Conservation (phyloP, 305 asterid genomes). For the Andrographis paniculata region DNA sequence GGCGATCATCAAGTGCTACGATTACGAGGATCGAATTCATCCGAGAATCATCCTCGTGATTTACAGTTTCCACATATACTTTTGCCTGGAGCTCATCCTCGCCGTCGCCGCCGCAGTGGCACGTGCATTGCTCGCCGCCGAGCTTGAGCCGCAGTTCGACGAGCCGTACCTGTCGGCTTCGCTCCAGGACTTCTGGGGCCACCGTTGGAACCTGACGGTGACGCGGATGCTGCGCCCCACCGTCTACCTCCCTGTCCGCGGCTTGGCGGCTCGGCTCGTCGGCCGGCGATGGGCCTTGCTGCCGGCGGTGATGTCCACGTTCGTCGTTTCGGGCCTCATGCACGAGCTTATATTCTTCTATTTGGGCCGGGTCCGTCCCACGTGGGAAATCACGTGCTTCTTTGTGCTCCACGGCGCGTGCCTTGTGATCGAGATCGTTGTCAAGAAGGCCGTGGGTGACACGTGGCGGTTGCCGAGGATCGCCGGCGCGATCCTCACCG, state of each 20-base stretch:
- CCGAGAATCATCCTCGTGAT: constrained; percentile 19
- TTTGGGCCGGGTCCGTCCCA: constrained; percentile 33
- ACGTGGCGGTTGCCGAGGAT: constrained; percentile 7
- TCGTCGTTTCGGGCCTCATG: constrained; percentile 44
- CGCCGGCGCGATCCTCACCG: constrained; percentile 24
- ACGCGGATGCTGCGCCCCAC: constrained; percentile 57
- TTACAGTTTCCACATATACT: neutral
- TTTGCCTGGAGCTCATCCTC: neutral
- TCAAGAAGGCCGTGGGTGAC: constrained; percentile 26
- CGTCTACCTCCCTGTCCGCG: constrained; percentile 47
- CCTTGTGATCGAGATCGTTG: constrained; percentile 21
- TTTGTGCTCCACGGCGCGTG: constrained; percentile 36
- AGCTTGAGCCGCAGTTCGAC: constrained; percentile 2
- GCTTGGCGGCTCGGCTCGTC: constrained; percentile 23
- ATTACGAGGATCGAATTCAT: constrained; percentile 20
- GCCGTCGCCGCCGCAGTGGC: constrained; percentile 12
- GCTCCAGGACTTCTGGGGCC: constrained; percentile 76
- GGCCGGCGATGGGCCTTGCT: constrained; percentile 35
- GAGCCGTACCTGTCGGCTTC: constrained; percentile 68
- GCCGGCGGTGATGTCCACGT: constrained; percentile 46
- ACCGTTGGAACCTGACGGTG: constrained; percentile 79
- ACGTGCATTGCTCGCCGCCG: constrained; percentile 7
- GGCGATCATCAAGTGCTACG: constrained; percentile 21
- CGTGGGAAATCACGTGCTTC: constrained; percentile 33
- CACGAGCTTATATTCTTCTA: constrained; percentile 47